phyloP scores from a whole-genome alignment of 1,284 basidiomycete species.

The Hymenochaete sp. region DNA sequence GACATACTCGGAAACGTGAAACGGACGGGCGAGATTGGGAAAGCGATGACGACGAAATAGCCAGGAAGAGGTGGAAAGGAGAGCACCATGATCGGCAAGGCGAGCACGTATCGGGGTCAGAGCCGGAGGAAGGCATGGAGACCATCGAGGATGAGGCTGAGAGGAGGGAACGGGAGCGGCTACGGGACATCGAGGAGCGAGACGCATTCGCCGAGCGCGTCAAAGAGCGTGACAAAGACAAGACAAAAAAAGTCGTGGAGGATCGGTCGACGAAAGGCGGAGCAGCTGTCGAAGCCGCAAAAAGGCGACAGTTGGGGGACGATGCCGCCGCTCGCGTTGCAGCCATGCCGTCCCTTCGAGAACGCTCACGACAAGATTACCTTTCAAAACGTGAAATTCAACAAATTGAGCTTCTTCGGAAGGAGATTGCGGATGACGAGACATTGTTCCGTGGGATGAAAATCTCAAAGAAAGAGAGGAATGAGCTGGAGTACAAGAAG shows the following conservation, averaged over 20 bases:
- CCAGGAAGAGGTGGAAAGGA: slow-evolving; percentile 52
- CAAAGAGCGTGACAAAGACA: slow-evolving; percentile 74
- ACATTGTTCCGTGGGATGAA: slow-evolving; percentile 82
- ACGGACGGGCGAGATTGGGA: slow-evolving; percentile 77
- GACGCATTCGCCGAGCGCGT: slow-evolving; percentile 92
- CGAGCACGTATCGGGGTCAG: slow-evolving; percentile 25
- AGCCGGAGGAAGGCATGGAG: slow-evolving; percentile 35
- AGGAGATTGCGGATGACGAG: slow-evolving; percentile 91
- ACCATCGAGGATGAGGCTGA: slow-evolving; percentile 62
- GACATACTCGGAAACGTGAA: slow-evolving; percentile 71
- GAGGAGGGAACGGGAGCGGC: slow-evolving; percentile 64
- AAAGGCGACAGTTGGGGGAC: slow-evolving; percentile 76
- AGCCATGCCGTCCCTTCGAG: slow-evolving; percentile 79
- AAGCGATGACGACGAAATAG: slow-evolving; percentile 68
- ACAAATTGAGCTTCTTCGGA: slow-evolving; percentile 87
- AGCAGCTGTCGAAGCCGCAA: slow-evolving; percentile 76
- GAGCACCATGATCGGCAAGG: slow-evolving; percentile 30
- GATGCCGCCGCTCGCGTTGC: slow-evolving; percentile 67
- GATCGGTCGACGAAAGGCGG: slow-evolving; percentile 74
- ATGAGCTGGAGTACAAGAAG: slow-evolving; percentile 86
- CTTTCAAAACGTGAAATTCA: slow-evolving; percentile 93
- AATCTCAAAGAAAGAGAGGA: slow-evolving; percentile 76
- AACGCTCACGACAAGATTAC: slow-evolving; percentile 88
- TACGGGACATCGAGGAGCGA: slow-evolving; percentile 77
- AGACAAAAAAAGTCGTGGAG: slow-evolving; percentile 86